Evolutionary conservation across 2,329 filamentous ascomycete genomes (phyloP).

Genomic region (Penicillium freii): DNA sequence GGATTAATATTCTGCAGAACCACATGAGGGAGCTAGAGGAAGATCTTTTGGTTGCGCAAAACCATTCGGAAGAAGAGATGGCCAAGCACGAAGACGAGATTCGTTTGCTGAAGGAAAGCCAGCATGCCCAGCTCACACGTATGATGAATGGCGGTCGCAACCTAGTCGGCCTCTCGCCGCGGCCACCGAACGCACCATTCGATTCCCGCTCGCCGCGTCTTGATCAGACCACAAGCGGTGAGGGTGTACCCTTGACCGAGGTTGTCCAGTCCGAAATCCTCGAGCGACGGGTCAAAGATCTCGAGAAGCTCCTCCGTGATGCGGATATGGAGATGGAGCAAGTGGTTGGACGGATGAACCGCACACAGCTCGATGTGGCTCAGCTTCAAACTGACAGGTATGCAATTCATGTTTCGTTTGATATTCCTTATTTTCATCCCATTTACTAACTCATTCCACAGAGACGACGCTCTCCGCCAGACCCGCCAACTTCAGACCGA

Average conservation of each 20-base stretch:
- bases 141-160: slow-evolving; percentile 57
- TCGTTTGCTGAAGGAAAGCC: slow-evolving; percentile 68
- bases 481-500: slow-evolving; percentile 67
- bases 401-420: slow-evolving; percentile 11
- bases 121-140: slow-evolving; percentile 73
- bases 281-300: slow-evolving; percentile 73
- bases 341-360: slow-evolving; percentile 78
- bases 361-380: slow-evolving; percentile 78
- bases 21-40: slow-evolving; percentile 82
- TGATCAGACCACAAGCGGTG: slow-evolving; percentile 61
- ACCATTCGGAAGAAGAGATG: slow-evolving; percentile 80
- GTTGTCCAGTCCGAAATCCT: slow-evolving; percentile 72
- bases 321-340: slow-evolving; percentile 81
- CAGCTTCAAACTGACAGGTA: slow-evolving; percentile 62
- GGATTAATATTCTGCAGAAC: slow-evolving; percentile 80
- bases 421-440: neutral
- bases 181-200: slow-evolving; percentile 62
- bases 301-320: slow-evolving; percentile 75
- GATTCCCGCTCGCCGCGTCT: slow-evolving; percentile 58
- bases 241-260: slow-evolving; percentile 60
- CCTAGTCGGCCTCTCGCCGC: slow-evolving; percentile 52
- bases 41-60: slow-evolving; percentile 75
- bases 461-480: slow-evolving; percentile 70
- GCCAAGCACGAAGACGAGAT: slow-evolving; percentile 84
- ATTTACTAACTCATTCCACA: slow-evolving; percentile 33